A percentile compares a stretch with the other conserved stretches of the same genome.
Evolutionary conservation across 371 early-diverging fungal genomes (phyloP).

Genomic region (Mortierella sp.): DNA sequence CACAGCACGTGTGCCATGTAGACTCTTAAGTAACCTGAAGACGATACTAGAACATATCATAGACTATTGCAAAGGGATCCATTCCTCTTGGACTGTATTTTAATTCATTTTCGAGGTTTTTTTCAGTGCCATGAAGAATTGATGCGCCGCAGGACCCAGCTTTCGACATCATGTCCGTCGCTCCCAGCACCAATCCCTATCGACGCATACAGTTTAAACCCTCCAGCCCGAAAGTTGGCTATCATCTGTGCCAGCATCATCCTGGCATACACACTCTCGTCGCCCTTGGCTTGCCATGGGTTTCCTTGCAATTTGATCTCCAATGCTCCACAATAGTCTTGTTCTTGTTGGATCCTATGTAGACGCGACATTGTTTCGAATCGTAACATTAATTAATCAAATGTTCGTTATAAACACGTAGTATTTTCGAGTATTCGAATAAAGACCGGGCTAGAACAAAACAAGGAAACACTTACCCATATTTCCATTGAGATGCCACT

Average conservation of each 20-base stretch:
- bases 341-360: conserved; percentile 22
- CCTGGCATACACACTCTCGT: conserved; percentile 22
- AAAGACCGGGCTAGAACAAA: no score
- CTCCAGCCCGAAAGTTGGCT: conserved; percentile 30
- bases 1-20: no score
- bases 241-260: conserved; percentile 40
- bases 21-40: no score
- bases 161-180: conserved; percentile 18
- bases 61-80: not conserved
- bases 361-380: no score
- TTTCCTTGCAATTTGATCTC: conserved; percentile 33
- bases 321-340: conserved; percentile 12
- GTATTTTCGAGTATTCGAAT: no score
- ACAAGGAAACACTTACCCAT: conserved; percentile 12
- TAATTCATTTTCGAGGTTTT: not conserved
- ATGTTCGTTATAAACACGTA: no score
- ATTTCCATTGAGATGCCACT: conserved; percentile 29
- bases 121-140: conserved; percentile 11
- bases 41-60: no score
- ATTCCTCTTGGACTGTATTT: not conserved
- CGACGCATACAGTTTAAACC: conserved; percentile 29
- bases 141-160: conserved; percentile 29
- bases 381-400: no score
- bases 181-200: conserved; percentile 11
- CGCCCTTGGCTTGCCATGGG: conserved; percentile 22